phyloP scores from a whole-genome alignment of 257 asterid species.

The Henckelia pumila region DNA sequence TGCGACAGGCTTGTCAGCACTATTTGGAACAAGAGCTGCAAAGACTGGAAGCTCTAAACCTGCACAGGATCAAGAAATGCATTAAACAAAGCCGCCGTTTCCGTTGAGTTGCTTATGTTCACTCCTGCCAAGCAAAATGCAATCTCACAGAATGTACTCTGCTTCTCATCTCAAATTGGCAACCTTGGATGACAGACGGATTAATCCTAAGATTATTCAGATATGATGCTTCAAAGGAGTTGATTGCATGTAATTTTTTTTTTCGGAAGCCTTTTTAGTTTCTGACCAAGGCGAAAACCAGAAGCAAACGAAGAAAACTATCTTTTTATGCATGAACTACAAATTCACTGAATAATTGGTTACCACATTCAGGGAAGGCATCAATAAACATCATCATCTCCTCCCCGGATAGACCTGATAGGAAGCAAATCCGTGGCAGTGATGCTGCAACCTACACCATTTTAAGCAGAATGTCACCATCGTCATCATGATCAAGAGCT shows the following conservation, averaged over 20 bases:
- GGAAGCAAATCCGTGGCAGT: slow-evolving; percentile 82
- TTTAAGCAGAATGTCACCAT: slow-evolving; percentile 20
- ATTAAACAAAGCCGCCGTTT: background rate
- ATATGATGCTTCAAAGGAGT: background rate
- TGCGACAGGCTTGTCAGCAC: slow-evolving; percentile 69
- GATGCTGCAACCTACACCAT: slow-evolving; percentile 57
- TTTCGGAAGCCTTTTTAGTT: background rate
- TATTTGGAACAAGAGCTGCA: slow-evolving; percentile 84
- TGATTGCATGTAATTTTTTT: background rate
- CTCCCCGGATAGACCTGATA: slow-evolving; percentile 94
- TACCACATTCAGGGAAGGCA: slow-evolving; percentile 84
- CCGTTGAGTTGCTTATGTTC: background rate
- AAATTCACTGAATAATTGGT: background rate
- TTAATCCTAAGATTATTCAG: too few species aligned
- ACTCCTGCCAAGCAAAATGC: too few species aligned
- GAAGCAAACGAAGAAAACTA: background rate
- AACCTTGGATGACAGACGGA: background rate
- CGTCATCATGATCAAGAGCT: background rate
- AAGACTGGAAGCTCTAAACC: slow-evolving; percentile 71
- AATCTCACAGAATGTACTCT: background rate
- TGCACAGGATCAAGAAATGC: slow-evolving; percentile 19
- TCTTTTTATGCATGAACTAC: background rate
- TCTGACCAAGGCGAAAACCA: background rate
- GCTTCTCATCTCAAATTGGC: background rate
- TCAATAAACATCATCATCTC: slow-evolving; percentile 99